Base-by-base conservation (phyloP, 495 filamentous ascomycete genomes). In the Xylaria grammica region DNA sequence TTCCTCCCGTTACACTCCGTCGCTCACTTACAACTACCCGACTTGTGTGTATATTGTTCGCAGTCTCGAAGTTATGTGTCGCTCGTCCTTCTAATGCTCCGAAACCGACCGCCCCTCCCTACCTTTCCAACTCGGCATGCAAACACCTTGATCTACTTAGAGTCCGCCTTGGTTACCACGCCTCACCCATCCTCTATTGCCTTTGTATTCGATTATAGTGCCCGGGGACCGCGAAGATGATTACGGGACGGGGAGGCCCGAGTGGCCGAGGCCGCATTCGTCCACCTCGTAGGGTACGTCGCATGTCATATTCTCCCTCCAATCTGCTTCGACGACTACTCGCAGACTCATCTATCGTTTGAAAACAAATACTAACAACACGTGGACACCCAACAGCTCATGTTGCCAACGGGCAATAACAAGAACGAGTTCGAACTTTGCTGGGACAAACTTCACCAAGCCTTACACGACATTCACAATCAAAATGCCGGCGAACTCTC, bases 401-500 rank as follows among this genome's bases (percentile, higher is more conserved):
- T 44, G 32, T 29, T 27, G 22, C 66, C 56, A 19, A 13, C 67
- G 11, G 73, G 62, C 32, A 72, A 60, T 29, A 73, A 69, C 8
- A 58, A 56, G 13, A 69, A 73, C 71, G 91, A 94, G 65, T 95
- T 96, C 73, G 90, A 95, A n/a, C 79, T 81, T 0, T 89, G 87
- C 55, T 99, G 96, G 96, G 78, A 79, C 0, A 83, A 86, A 11
- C 84, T 99, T 2, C 81, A 86, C 0, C 81, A 86, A 4, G 92
- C 95, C 9, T 82, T 98, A 26, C 81, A 74, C 55, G 90, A 96
- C 70, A 98, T 99, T 42, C 92, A 98, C 75, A 92, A 85, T 19
- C 94, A 96, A 74, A 94, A 97, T 74, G 93, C 92, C 58, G 96
- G 93, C 11, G 77, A 82, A 3, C 84, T 99, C 3, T 97, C 94